These are phyloP conservation scores for Cnidoscolus chayamansa DNA, from an alignment of 441 rosid genomes.

Conservation along the genomic window DNA sequence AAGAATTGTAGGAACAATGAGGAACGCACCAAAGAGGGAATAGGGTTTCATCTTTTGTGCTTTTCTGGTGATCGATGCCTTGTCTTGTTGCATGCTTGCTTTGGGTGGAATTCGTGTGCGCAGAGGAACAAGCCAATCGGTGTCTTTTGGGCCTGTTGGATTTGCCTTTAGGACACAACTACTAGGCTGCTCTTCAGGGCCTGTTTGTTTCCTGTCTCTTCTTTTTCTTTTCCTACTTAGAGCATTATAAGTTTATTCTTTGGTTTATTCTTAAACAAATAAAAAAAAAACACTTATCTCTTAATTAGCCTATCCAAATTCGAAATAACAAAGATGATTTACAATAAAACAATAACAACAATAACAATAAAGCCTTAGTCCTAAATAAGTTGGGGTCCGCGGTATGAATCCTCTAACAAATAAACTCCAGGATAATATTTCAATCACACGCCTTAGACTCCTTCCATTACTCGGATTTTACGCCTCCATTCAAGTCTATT, in stretches of 20 bases:
- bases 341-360: no score
- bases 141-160: slow-evolving; percentile 12
- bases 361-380: no score
- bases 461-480: no score
- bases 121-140: slow-evolving; percentile 7
- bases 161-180: slow-evolving; percentile 7
- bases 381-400: no score
- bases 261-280: no score
- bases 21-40: slow-evolving; percentile 29
- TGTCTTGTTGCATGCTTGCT: neutral
- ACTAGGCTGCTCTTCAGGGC: neutral
- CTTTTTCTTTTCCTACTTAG: neutral
- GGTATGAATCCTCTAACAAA: no score
- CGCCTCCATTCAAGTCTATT: no score
- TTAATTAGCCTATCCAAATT: no score
- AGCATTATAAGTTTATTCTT: neutral
- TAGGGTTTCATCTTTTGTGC: neutral
- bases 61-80: slow-evolving; percentile 26
- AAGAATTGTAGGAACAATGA: slow-evolving; percentile 18
- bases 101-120: neutral
- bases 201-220: neutral
- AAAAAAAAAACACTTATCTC: no score
- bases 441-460: no score
- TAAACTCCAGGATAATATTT: no score
- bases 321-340: no score